Evolutionary conservation across 306 rosid genomes (phyloP), one percentile per base, ranked within the genome.

Genomic region (Prunus campanulata): DNA sequence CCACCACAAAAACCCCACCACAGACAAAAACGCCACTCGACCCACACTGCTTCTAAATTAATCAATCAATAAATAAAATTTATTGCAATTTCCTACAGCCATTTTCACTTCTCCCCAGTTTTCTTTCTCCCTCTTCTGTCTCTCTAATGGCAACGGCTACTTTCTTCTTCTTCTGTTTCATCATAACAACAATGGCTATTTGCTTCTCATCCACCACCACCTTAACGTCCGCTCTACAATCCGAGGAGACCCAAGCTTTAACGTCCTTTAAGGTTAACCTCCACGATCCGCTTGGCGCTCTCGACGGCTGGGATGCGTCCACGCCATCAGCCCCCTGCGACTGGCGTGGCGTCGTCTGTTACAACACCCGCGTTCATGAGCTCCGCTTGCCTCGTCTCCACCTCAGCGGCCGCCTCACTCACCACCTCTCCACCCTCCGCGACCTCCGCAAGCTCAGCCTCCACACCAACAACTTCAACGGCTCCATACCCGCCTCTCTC

Each of bases 301-400:
- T 93, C 14, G 86, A 84, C 67, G 77, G 83, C 3, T 93, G 94
- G 97, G 88, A 84, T 63, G 54, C 93, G 0, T 70, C 93, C 74
- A 80, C 91, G 8, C 84, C 91, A 0, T 77, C 86, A 2, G 92
- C 97, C 13, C 97, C 93, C 24, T 89, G 94, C 66, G 97, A 93
- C 83, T 93, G 94, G 93, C 87, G 77, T 16, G 94, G 97, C 79
- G 81, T 89, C 49, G 48, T 79, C 16, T 92, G 97, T 70, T 78
- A 4, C 76, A 64, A 83, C 35, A 77, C 72, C 83, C 85, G 83
- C 80, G 97, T 92, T 27, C 80, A 61, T 48, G 85, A 87, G 7
- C 91, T 92, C 51, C 86, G 85, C 1, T 56, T 89, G 25, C 94
- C 97, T 32, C 96, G 93, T 52, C 92, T 89, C 47, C 89, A 85